phyloP scores from a whole-genome alignment of 306 rosid species.

The Fragaria ananassa region DNA sequence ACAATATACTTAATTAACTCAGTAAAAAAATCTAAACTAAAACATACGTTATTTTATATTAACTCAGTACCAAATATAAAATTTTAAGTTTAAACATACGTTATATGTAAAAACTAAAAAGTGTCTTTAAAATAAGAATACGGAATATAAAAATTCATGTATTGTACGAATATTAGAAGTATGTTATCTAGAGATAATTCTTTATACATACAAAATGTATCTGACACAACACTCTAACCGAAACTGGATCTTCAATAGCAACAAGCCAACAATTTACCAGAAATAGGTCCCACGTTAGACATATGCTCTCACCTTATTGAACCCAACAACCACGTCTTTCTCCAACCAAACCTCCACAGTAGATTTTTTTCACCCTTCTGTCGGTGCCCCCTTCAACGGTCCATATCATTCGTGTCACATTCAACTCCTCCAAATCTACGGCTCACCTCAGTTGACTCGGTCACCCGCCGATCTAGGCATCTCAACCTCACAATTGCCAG shows the following conservation, averaged over 20 bases:
- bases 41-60: too few relatives aligned
- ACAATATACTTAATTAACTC: neutral
- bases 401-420: neutral
- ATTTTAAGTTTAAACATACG: too few relatives aligned
- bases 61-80: too few relatives aligned
- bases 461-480: neutral
- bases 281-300: neutral
- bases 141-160: too few relatives aligned
- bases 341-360: conserved; percentile 26
- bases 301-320: neutral
- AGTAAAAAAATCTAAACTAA: neutral
- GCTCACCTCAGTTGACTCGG: neutral
- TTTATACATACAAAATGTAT: neutral
- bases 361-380: conserved; percentile 28
- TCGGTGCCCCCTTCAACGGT: conserved; percentile 27
- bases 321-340: neutral
- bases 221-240: neutral
- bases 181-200: too few relatives aligned
- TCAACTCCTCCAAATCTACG: conserved; percentile 3
- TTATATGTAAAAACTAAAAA: too few relatives aligned
- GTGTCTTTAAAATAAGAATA: too few relatives aligned
- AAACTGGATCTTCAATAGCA: neutral
- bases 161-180: too few relatives aligned
- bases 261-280: neutral
- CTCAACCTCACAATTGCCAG: neutral